Evolutionary conservation across 768 basidiomycete species (phyloP), one percentile per base, ranked within the genome.

Genomic region (Goffeauzyma gilvescens): DNA sequence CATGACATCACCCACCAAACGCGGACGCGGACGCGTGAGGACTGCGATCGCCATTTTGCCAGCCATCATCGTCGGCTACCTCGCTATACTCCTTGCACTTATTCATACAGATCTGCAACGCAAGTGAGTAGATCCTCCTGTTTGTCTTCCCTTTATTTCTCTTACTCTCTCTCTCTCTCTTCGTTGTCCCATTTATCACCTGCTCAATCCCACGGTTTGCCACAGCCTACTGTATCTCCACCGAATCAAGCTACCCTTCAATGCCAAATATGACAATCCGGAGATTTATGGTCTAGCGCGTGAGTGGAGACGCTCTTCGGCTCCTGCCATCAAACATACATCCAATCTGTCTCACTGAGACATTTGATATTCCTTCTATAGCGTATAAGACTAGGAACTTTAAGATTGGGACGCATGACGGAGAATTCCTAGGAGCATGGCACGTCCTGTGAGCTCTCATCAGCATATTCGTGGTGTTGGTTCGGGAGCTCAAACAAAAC

Each of bases 211-310:
- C n/a, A n/a, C n/a, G n/a, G n/a, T n/a, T n/a, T n/a, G n/a, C n/a
- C n/a, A 9, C 57, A 75, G 75, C 32, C 45, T 68, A 6, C 40
- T 77, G 31, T 90, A 78, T 60, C 63, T 83, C 49, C 76, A 93
- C 54, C 69, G 70, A 12, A 35, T 85, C 34, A 72, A 65, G 44
- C 50, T 76, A 18, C 84, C 86, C 5, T 66, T 72, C 42, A 71
- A 69, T 45, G 72, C 76, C 0, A 67, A 75, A 23, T 85, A 72
- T 51, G 68, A 74, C 42, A 53, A 64, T 6, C 87, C 87, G 1
- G 81, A 83, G 58, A 71, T 64, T 50, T 83, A 83, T 57, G 81
- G 82, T 1, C 67, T 90, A 42, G 76, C 86, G 22, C 83, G 82
- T 85, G 59, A 52, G 74, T 43, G 37, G n/a, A 10, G 20, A 15